Evolutionary conservation across 305 asterid genomes (phyloP), one percentile per base, ranked within the genome.

Genomic region (Monarda citriodora): DNA sequence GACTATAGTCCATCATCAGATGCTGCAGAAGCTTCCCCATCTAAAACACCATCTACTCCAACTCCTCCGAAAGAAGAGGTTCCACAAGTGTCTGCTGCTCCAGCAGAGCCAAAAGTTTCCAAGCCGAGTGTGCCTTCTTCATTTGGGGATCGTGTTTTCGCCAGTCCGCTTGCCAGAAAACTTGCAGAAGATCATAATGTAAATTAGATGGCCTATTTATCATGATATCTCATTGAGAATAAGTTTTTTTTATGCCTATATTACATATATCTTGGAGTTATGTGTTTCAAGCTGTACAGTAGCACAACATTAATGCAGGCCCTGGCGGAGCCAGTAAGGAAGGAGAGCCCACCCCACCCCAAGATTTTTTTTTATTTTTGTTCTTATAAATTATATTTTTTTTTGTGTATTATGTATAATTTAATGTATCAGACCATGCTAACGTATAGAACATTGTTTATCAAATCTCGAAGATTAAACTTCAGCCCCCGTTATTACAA

Each of bases 161-260:
- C 96, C 67, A 94, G 99, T 75, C 99, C 99, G 57, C 84, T 94
- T 51, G 99, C 99, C 71, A 79, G 85, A 75, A 94, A 82, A 74
- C 83, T 90, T 51, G 96, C 96, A 0, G 98, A 88, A 73, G 99
- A 90, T 67, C 70, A 82, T 56, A 81, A 82, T 73, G 99, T 94
- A 88, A 54, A 16, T 45, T 41, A 44, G 32, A 63, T 57, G 60
- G 56, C 54, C 46, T 29, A 37, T 49, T 32, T 23, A 36, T 58
- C 23, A 47, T 58, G 17, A 46, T 23, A 29, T 56, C 20, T 15
- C 40, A 54, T 40, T 42, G 36, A 48, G 58, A 40, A 67, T 42
- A 60, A n/a, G 26, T 53, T 56, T 49, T 53, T 56, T 49, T 53
- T 53, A 13, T 53, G 63, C 14, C 6, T 56, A 49, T 67, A 36